These are phyloP conservation scores for Taphrina communis DNA, from an alignment of 1,139 yeast genomes.

Conservation along the genomic window DNA sequence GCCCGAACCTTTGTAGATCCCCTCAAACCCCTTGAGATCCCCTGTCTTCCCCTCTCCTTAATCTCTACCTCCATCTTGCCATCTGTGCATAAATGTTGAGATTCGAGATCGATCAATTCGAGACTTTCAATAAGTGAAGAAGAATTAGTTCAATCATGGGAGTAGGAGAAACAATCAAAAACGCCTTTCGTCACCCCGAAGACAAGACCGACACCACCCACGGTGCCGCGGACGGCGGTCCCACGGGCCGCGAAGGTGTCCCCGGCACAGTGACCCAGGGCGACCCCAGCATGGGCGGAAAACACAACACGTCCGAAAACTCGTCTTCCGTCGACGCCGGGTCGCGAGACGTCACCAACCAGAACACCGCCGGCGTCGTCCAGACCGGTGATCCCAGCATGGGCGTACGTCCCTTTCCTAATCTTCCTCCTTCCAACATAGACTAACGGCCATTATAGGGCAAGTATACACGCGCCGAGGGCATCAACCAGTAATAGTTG, in stretches of 20 bases:
- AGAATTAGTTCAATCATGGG: background rate
- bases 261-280: slow-evolving; percentile 17
- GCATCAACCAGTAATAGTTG: slow-evolving; percentile 12
- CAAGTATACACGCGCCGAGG: slow-evolving; percentile 21
- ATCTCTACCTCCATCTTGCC: too few relatives aligned
- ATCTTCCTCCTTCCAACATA: background rate
- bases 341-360: background rate
- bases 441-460: background rate
- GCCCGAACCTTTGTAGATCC: too few relatives aligned
- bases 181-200: slow-evolving; percentile 20
- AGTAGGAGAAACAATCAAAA: slow-evolving; percentile 21
- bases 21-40: too few relatives aligned
- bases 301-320: slow-evolving; percentile 4
- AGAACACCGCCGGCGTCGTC: slow-evolving; percentile 11
- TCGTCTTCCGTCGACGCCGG: background rate
- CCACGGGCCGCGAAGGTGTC: slow-evolving; percentile 23
- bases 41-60: too few relatives aligned
- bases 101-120: too few relatives aligned
- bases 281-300: slow-evolving; percentile 23
- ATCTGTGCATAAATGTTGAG: too few relatives aligned
- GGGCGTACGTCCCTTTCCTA: slow-evolving; percentile 3
- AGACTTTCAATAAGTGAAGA: too few relatives aligned
- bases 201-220: slow-evolving; percentile 6
- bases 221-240: slow-evolving; percentile 20
- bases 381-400: slow-evolving; percentile 16